Evolutionary conservation across 2,329 filamentous ascomycete genomes (phyloP), one percentile per base, ranked within the genome.

Genomic region (Xylaria sp.): DNA sequence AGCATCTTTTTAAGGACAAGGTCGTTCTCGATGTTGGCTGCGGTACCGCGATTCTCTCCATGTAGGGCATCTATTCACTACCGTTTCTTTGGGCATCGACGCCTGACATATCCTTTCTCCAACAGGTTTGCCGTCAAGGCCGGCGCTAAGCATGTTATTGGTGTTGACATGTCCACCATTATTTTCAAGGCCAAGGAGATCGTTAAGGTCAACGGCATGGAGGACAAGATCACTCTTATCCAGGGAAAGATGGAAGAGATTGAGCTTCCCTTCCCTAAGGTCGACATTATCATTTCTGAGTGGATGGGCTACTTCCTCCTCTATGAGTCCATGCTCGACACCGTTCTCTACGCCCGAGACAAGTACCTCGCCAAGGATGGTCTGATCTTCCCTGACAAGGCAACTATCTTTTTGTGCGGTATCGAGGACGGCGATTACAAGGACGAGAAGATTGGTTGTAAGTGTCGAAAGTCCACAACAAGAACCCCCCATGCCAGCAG

Each of bases 181-280:
- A 97, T 99, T 78, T 91, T 96, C 79, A 99, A 99, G 83, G 94
- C 94, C 50, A 87, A 87, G 71, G 90, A 97, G 81, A 99, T 99
- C 67, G 94, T 97, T 72, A 86, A 86, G 74, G 84, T 83, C 68
- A 99, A 99, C 76, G 92, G 93, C 69, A 86, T 99, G 83, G 83
- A 88, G 56, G 89, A 93, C 79, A 96, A 96, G 84, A 97, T 99
- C 75, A 97, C 94, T 56, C 85, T 99, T 61, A 85, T 99, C 65
- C 94, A 97, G 80, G 94, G 94, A 75, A 99, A 99, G 85, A 99
- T 99, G 94, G 94, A 99, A 80, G 94, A 99, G 79, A 92, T 99
- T 51, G 82, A 89, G 72, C 82, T 99, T 64, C 94, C 94, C 18
- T 96, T 89, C 77, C 89, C 91, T 71, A 90, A 97, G 78, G 94